Percentiles rank a stretch among this genome's conserved stretches.
These are phyloP conservation scores for Celoporthe dispersa DNA, from an alignment of 2,329 filamentous ascomycete genomes.

Conservation along the genomic window DNA sequence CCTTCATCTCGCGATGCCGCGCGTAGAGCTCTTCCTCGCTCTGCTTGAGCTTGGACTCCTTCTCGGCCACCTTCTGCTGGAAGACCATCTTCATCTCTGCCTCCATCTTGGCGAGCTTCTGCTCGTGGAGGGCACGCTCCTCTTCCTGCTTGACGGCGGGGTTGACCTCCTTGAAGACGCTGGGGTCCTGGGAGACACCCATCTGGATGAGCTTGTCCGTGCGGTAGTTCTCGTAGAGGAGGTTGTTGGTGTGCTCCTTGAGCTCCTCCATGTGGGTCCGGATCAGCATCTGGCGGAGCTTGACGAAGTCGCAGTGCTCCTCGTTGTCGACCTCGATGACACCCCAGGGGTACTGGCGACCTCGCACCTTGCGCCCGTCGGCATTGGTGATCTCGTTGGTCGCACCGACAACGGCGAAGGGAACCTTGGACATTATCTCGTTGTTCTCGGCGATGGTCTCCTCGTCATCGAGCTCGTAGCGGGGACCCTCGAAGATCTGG, in stretches of 20 bases:
- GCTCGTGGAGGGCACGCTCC: slow-evolving; percentile 95
- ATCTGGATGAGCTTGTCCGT: slow-evolving; percentile 98
- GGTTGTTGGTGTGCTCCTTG: slow-evolving; percentile 99
- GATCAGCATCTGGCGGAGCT: slow-evolving; percentile 99
- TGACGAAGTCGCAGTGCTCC: slow-evolving; percentile 99
- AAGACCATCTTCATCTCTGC: slow-evolving; percentile 99
- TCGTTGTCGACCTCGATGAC: slow-evolving; percentile 99
- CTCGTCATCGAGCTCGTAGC: slow-evolving; percentile 98
- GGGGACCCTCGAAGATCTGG: slow-evolving; percentile 97
- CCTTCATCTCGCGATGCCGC: slow-evolving; percentile 99
- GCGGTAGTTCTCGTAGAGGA: slow-evolving; percentile 98
- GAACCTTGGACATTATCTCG: slow-evolving; percentile 99
- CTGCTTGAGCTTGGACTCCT: slow-evolving; percentile 99
- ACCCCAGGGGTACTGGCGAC: slow-evolving; percentile 97
- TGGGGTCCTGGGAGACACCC: slow-evolving; percentile 98
- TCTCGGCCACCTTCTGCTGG: slow-evolving; percentile 99
- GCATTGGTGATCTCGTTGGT: slow-evolving; percentile 90
- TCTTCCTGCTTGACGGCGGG: slow-evolving; percentile 99
- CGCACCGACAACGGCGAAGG: slow-evolving; percentile 96
- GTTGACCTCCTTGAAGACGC: slow-evolving; percentile 99
- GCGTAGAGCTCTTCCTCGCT: slow-evolving; percentile 99
- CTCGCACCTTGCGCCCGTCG: slow-evolving; percentile 94
- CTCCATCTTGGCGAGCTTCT: slow-evolving; percentile 99
- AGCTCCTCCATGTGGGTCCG: slow-evolving; percentile 99
- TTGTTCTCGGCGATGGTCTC: slow-evolving; percentile 99